Evolutionary conservation across 2,329 filamentous ascomycete species (phyloP).

Genomic region (Fusarium euwallaceae): DNA sequence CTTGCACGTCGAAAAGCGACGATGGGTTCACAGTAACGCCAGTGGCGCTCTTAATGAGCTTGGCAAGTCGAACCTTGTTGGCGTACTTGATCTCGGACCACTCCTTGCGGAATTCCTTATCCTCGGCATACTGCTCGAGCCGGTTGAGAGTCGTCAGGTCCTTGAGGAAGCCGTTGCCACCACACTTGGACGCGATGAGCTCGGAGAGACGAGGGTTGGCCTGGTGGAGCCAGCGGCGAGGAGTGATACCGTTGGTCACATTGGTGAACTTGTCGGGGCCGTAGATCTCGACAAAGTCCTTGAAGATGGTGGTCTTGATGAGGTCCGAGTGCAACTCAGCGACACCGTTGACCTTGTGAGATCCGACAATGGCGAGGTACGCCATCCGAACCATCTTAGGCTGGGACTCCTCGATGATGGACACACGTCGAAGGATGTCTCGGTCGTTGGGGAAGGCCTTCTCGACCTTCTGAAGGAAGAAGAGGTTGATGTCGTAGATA

Average conservation of each 20-base stretch:
- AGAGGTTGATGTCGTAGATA: slow-evolving; percentile 97
- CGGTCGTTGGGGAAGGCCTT: slow-evolving; percentile 90
- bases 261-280: slow-evolving; percentile 98
- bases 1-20: slow-evolving; percentile 94
- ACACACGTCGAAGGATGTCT: slow-evolving; percentile 88
- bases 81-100: slow-evolving; percentile 97
- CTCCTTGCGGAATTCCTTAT: slow-evolving; percentile 91
- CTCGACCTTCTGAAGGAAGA: slow-evolving; percentile 92
- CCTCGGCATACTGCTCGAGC: slow-evolving; percentile 85
- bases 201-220: slow-evolving; percentile 94
- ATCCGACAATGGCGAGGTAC: slow-evolving; percentile 92
- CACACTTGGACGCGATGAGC: slow-evolving; percentile 90
- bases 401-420: slow-evolving; percentile 96
- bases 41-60: slow-evolving; percentile 87
- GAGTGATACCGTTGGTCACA: slow-evolving; percentile 98
- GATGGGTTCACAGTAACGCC: slow-evolving; percentile 87
- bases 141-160: slow-evolving; percentile 89
- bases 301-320: slow-evolving; percentile 99
- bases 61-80: slow-evolving; percentile 93
- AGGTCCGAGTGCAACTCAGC: slow-evolving; percentile 97
- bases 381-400: slow-evolving; percentile 99
- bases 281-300: slow-evolving; percentile 96
- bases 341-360: slow-evolving; percentile 99
- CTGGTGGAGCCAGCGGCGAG: slow-evolving; percentile 95
- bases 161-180: slow-evolving; percentile 86